Base-by-base conservation (phyloP, 179 eudicot species). In the Silene coronaria region DNA sequence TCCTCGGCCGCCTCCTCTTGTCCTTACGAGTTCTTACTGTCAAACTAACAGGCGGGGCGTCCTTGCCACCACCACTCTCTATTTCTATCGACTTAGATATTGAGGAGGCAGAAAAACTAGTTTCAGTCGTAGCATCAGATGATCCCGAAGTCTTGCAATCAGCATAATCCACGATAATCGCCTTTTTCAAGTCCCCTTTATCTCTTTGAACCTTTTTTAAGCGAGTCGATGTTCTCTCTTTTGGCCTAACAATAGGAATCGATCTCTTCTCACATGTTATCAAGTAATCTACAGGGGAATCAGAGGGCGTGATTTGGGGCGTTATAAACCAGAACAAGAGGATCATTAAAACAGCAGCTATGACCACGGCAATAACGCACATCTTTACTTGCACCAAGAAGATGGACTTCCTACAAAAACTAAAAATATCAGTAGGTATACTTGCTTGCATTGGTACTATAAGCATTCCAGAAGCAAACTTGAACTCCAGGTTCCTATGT, bases 371-470 rank as follows among this genome's bases (percentile, higher is more conserved):
- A 58, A 81, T 32, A 10, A 77, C 77, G 23, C 71, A 76, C 78
- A 77, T 88, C 84, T 84, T 85, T 24, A 90, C 62, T 64, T 76
- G 82, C 23, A 45, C 73, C 96, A 90, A 90, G 68, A 87, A 76
- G 48, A 81, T 42, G 26, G 96, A 83, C 38, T 84, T 84, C 72
- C 82, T 79, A 79, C 96, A 91, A 22, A 84, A 21, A 75, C 55
- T 75, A 48, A 90, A 71, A 86, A 84, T 80, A 67, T 69, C 65
- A 8, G 66, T 46, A 9, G 96, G 85, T 38, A 89, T 73, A 78
- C 83, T 91, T 70, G 90, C 98, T 84, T 85, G 87, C 92, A 94
- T 86, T 4, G 98, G 98, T 76, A 91, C 81, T 72, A 91, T 91
- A 72, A 91, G 80, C 42, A 86, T 88, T 59, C 97, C 96, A 67